Evolutionary conservation across 352 stramenopile genomes (phyloP).

Genomic region (Pythium utonaiense): DNA sequence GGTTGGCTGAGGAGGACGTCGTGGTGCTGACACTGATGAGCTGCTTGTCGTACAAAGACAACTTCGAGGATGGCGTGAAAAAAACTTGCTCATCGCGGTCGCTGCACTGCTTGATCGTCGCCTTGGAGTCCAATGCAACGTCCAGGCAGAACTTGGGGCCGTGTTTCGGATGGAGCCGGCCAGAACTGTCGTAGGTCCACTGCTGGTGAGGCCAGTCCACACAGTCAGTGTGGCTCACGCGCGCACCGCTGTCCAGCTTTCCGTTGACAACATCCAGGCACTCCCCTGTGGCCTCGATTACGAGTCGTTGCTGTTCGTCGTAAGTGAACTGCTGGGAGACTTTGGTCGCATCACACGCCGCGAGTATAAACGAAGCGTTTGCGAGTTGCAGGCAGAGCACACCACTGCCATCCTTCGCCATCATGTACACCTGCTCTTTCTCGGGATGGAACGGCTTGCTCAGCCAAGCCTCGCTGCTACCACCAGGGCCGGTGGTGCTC

Average conservation of each 20-base stretch:
- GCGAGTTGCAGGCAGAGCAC: constrained; percentile 12
- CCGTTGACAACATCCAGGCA: constrained; percentile 17
- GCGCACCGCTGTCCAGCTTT: not conserved
- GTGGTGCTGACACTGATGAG: constrained; percentile 3
- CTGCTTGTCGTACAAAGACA: constrained; percentile 8
- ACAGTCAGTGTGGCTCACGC: constrained; percentile 12
- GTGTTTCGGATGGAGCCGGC: constrained; percentile 12
- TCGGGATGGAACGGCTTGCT: constrained; percentile 11
- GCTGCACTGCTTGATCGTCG: constrained; percentile 9
- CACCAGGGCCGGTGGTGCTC: not conserved
- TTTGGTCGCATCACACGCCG: constrained; percentile 9
- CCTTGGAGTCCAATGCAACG: not conserved
- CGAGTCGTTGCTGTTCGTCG: constrained; percentile 5
- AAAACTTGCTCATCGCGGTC: constrained; percentile 11
- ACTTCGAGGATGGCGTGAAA: constrained; percentile 1
- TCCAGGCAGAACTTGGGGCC: constrained; percentile 12
- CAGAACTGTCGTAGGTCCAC: constrained; percentile 10
- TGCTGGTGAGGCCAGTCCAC: constrained; percentile 17
- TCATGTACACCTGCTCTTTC: constrained; percentile 5
- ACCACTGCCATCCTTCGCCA: not conserved
- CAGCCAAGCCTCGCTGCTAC: constrained; percentile 9
- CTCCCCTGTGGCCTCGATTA: not conserved
- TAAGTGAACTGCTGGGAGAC: constrained; percentile 15
- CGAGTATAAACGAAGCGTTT: constrained; percentile 1
- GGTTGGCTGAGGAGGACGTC: not conserved